These are phyloP conservation scores for Neonectria hederae DNA, from an alignment of 2,329 filamentous ascomycete species.

Conservation along the genomic window DNA sequence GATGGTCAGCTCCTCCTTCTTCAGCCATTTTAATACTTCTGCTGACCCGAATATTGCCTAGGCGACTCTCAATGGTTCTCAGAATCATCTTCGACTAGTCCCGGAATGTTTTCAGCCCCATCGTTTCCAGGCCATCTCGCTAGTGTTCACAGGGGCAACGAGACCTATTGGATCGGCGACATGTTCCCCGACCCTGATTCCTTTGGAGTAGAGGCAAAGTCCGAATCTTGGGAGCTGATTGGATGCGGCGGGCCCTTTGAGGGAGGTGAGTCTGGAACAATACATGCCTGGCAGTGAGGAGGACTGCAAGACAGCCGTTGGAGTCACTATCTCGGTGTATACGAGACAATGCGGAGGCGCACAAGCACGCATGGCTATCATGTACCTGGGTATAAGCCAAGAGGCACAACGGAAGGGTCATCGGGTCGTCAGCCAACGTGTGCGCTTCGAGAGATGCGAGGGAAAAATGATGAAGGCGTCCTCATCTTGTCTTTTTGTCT, in stretches of 20 bases:
- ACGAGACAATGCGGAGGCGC: neutral
- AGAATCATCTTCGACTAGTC: neutral
- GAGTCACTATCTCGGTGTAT: neutral
- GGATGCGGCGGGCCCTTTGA: neutral
- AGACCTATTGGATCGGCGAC: neutral
- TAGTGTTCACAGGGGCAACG: neutral
- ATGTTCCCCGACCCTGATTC: neutral
- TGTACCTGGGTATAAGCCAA: neutral
- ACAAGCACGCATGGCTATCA: neutral
- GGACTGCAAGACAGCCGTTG: neutral
- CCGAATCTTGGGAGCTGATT: neutral
- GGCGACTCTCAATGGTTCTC: neutral
- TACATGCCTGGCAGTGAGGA: neutral
- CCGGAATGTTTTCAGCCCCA: neutral
- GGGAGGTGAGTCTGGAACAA: neutral
- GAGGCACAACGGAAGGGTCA: neutral
- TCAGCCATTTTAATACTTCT: neutral
- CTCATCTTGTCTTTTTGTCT: constrained; percentile 5
- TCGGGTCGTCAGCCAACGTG: neutral
- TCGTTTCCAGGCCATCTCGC: neutral
- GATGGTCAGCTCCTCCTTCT: no score
- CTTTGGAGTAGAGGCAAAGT: neutral
- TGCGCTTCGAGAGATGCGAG: neutral
- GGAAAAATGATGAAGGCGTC: constrained; percentile 11
- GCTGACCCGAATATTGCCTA: neutral